Evolutionary conservation across 148 eudicot genomes (phyloP).

Genomic region (Simmondsia chinensis): DNA sequence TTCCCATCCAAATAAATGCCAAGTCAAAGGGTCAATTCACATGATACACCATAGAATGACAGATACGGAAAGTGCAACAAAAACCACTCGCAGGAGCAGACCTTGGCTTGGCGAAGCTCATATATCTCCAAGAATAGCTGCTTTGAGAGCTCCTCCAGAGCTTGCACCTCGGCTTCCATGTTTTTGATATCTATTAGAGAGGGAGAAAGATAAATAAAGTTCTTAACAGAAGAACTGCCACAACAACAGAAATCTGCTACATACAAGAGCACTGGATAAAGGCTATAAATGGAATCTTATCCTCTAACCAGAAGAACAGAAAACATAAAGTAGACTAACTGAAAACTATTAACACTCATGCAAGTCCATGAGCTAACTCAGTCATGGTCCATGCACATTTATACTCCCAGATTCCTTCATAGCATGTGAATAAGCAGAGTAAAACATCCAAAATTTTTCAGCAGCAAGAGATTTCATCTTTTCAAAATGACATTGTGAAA

Average conservation of each 20-base stretch:
- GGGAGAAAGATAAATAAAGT: neutral
- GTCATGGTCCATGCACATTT: too few species aligned
- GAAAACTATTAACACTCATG: too few species aligned
- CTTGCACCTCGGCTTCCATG: conserved; percentile 90
- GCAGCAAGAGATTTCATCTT: too few species aligned
- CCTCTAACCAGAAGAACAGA: neutral
- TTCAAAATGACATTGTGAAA: too few species aligned
- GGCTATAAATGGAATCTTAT: too few species aligned
- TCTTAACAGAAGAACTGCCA: neutral
- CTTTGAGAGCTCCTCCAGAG: conserved; percentile 92
- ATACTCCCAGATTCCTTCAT: too few species aligned
- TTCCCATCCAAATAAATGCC: conserved; percentile 33
- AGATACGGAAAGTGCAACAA: too few species aligned
- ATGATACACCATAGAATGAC: too few species aligned
- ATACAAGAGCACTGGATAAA: conserved; percentile 2
- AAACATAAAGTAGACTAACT: neutral
- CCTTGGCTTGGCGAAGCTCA: conserved; percentile 99
- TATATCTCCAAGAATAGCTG: conserved; percentile 88
- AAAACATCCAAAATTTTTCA: too few species aligned
- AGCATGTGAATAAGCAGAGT: too few species aligned
- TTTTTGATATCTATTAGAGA: conserved; percentile 54
- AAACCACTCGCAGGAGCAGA: conserved; percentile 3
- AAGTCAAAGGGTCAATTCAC: too few species aligned
- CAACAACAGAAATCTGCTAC: neutral
- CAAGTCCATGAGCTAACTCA: too few species aligned